Evolutionary conservation across 306 rosid genomes (phyloP).

Genomic region (Vigna nakashimae): DNA sequence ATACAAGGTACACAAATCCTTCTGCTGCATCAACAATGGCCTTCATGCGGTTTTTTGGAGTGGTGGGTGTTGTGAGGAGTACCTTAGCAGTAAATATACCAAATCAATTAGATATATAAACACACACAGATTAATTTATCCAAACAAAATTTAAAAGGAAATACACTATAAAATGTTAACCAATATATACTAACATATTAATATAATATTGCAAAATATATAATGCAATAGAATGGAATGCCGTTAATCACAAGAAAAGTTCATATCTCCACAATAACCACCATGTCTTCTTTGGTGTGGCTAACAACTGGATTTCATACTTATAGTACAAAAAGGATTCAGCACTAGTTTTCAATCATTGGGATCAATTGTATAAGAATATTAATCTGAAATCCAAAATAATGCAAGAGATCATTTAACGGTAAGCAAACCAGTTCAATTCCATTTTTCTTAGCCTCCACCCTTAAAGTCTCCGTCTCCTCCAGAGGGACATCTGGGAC

Average conservation of each 20-base stretch:
- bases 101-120: conserved; percentile 25
- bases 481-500: conserved; percentile 97
- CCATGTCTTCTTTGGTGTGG: conserved; percentile 19
- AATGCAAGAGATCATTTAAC: conserved; percentile 14
- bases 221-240: conserved; percentile 12
- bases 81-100: conserved; percentile 59
- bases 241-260: conserved; percentile 30
- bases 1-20: conserved; percentile 88
- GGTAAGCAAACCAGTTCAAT: conserved; percentile 79
- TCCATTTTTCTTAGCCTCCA: conserved; percentile 74
- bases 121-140: background rate
- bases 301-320: conserved; percentile 24
- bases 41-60: conserved; percentile 79
- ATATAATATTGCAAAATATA: conserved; percentile 2
- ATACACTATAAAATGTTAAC: background rate
- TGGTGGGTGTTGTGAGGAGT: conserved; percentile 89
- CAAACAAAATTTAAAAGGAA: background rate
- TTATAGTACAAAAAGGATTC: background rate
- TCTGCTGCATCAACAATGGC: conserved; percentile 85
- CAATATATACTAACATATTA: conserved; percentile 11
- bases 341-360: conserved; percentile 7
- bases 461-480: conserved; percentile 72
- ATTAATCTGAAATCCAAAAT: conserved; percentile 31
- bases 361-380: conserved; percentile 23
- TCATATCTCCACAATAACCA: conserved; percentile 23